A percentile compares a stretch with the other conserved stretches of the same genome.
Evolutionary conservation across 768 basidiomycete genomes (phyloP).

Genomic region (Tephrocybe rancida): DNA sequence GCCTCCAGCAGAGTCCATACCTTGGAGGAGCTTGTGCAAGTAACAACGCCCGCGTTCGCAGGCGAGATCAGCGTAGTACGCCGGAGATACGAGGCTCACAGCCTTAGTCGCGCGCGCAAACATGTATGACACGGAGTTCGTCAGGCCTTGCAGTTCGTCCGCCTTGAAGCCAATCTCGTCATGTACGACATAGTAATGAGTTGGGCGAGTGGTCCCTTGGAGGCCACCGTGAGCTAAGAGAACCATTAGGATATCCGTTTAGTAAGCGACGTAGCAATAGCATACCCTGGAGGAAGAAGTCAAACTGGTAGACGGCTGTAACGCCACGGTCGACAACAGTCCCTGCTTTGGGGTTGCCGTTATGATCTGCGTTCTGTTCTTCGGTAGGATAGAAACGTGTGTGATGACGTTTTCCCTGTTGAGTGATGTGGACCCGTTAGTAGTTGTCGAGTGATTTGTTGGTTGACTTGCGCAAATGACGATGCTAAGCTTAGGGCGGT

Average conservation of each 20-base stretch:
- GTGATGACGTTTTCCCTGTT: constrained; percentile 52
- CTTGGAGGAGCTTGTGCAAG: constrained; percentile 70
- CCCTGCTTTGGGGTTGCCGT: constrained; percentile 76
- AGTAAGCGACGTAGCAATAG: neutral
- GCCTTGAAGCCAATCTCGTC: constrained; percentile 74
- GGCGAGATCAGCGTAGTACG: constrained; percentile 79
- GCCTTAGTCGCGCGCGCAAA: constrained; percentile 89
- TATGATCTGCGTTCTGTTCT: constrained; percentile 50
- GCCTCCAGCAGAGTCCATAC: constrained; percentile 35
- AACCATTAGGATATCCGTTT: neutral
- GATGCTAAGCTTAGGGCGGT: constrained; percentile 65
- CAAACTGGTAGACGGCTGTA: constrained; percentile 64
- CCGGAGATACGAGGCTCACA: constrained; percentile 80
- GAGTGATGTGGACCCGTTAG: neutral
- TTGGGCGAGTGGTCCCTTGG: constrained; percentile 73
- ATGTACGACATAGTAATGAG: constrained; percentile 82
- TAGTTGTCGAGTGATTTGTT: neutral
- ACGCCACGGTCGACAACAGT: constrained; percentile 85
- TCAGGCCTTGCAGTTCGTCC: constrained; percentile 71
- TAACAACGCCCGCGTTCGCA: constrained; percentile 72
- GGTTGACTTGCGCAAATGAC: constrained; percentile 68
- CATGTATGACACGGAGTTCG: constrained; percentile 73
- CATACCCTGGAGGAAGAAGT: constrained; percentile 70
- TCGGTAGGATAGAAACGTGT: constrained; percentile 69
- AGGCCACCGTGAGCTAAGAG: constrained; percentile 69